These are phyloP conservation scores for Epichloe festucae DNA, from an alignment of 2,329 filamentous ascomycete species.

Conservation along the genomic window DNA sequence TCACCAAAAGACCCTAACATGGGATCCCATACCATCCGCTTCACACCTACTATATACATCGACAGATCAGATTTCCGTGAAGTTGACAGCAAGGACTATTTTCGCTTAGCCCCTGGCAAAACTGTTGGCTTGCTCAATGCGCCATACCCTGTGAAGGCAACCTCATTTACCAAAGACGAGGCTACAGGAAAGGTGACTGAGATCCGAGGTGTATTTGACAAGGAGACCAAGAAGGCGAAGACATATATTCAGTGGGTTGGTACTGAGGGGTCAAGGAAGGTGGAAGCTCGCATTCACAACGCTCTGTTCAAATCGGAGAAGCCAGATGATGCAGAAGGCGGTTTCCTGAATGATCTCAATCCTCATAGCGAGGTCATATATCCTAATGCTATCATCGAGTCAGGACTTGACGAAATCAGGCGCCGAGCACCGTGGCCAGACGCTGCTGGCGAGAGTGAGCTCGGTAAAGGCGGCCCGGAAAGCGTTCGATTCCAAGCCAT, in stretches of 20 bases:
- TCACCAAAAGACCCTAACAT: constrained; percentile 65
- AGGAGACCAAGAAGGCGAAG: constrained; percentile 61
- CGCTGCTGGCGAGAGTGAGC: constrained; percentile 55
- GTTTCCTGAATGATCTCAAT: constrained; percentile 76
- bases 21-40: constrained; percentile 44
- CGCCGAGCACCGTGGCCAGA: constrained; percentile 69
- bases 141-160: constrained; percentile 58
- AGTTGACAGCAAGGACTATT: constrained; percentile 62
- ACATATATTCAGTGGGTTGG: constrained; percentile 85
- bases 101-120: constrained; percentile 67
- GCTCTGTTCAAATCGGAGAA: constrained; percentile 78
- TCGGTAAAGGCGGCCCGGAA: constrained; percentile 51
- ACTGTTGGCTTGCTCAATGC: constrained; percentile 62
- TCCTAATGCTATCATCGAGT: constrained; percentile 65
- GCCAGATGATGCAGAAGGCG: constrained; percentile 62
- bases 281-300: constrained; percentile 69
- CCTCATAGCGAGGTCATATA: constrained; percentile 74
- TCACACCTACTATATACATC: constrained; percentile 75
- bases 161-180: constrained; percentile 55
- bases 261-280: constrained; percentile 49
- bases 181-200: constrained; percentile 50
- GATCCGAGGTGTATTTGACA: constrained; percentile 52
- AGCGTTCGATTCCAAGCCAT: constrained; percentile 84
- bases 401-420: constrained; percentile 67
- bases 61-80: constrained; percentile 72